A percentile compares a stretch with the other conserved stretches of the same genome.
phyloP scores from a whole-genome alignment of 768 basidiomycete species.

The Chalciporus pseudorubinellus region DNA sequence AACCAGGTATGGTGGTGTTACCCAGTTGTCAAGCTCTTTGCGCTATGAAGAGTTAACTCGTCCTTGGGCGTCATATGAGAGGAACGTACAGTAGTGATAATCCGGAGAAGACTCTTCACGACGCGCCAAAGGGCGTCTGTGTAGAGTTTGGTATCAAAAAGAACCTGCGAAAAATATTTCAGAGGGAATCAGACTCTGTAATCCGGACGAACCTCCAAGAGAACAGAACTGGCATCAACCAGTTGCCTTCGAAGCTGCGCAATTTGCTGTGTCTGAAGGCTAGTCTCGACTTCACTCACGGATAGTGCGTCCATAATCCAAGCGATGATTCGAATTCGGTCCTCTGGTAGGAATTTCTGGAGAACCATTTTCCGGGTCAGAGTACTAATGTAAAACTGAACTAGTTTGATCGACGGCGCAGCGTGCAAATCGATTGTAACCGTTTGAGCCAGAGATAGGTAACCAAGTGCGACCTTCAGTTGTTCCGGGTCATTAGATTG shows the following conservation, averaged over 20 bases:
- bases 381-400: slow-evolving; percentile 51
- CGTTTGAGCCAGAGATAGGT: slow-evolving; percentile 46
- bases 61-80: slow-evolving; percentile 3
- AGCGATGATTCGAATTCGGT: slow-evolving; percentile 45
- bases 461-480: slow-evolving; percentile 39
- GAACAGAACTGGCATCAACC: slow-evolving; percentile 47
- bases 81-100: slow-evolving; percentile 27
- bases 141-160: slow-evolving; percentile 27
- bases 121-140: slow-evolving; percentile 21
- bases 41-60: slow-evolving; percentile 39
- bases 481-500: slow-evolving; percentile 30
- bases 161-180: slow-evolving; percentile 10
- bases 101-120: slow-evolving; percentile 21
- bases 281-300: slow-evolving; percentile 34
- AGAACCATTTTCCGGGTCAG: slow-evolving; percentile 46
- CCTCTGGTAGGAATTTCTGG: slow-evolving; percentile 41
- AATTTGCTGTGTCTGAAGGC: slow-evolving; percentile 27
- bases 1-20: slow-evolving; percentile 39
- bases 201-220: slow-evolving; percentile 42
- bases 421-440: slow-evolving; percentile 42
- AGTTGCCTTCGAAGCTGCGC: slow-evolving; percentile 43
- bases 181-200: background rate
- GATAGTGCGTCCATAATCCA: slow-evolving; percentile 44
- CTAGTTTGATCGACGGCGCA: slow-evolving; percentile 43
- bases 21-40: slow-evolving; percentile 42